These are phyloP conservation scores for Mucor sp. DNA, from an alignment of 371 early-diverging fungal species.

Conservation along the genomic window DNA sequence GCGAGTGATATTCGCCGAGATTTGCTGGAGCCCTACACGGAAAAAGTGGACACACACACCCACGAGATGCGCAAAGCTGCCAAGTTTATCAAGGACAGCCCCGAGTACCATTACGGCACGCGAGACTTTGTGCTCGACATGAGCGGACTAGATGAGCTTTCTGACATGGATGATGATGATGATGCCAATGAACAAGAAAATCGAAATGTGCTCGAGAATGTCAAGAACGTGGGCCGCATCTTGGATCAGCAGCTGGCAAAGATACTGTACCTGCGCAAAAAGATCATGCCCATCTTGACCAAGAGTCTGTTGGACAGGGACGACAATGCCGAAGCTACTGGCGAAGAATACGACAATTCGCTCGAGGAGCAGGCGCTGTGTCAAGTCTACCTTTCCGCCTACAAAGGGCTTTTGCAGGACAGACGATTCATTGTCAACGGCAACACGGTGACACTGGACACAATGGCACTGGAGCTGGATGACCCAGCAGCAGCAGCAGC, in stretches of 20 bases:
- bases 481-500: neutral
- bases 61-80: neutral
- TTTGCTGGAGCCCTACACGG: conserved; percentile 30
- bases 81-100: neutral
- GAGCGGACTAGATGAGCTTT: neutral
- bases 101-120: neutral
- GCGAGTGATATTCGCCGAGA: conserved; percentile 53
- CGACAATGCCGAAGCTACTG: conserved; percentile 24
- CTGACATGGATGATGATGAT: neutral
- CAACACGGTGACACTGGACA: conserved; percentile 2
- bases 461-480: neutral
- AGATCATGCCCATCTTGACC: conserved; percentile 22
- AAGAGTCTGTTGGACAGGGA: conserved; percentile 30
- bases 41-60: conserved; percentile 17
- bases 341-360: conserved; percentile 49
- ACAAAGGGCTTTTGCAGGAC: conserved; percentile 29
- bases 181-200: neutral
- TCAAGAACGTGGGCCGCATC: conserved; percentile 19
- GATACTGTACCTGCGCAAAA: conserved; percentile 27
- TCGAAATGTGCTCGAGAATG: conserved; percentile 24
- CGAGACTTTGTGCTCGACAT: neutral
- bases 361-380: conserved; percentile 42
- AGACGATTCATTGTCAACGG: conserved; percentile 31
- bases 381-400: conserved; percentile 29
- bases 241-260: conserved; percentile 34